phyloP scores from a whole-genome alignment of 164 flowering plant genomes.

The Malania oleifera region DNA sequence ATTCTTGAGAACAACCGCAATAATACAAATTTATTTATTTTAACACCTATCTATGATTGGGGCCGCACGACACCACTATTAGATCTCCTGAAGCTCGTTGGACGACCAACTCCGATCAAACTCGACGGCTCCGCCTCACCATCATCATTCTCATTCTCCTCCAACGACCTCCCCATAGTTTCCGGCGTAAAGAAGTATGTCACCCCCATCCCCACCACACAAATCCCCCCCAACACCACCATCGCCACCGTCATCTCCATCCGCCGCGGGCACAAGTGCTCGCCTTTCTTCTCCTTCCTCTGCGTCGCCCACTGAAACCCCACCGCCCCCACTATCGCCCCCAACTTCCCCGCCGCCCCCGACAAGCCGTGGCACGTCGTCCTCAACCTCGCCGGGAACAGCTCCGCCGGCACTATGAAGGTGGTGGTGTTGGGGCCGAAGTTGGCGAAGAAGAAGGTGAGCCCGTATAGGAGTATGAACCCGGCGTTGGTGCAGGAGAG shows the following conservation, averaged over 20 bases:
- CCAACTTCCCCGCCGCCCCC: conserved; percentile 56
- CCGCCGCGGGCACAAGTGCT: conserved; percentile 10
- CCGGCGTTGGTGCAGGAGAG: conserved; percentile 22
- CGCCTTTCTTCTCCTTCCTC: conserved; percentile 1
- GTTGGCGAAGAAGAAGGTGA: conserved; percentile 60
- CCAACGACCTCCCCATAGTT: conserved; percentile 59
- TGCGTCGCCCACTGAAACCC: conserved; percentile 54
- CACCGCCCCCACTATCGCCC: conserved; percentile 56
- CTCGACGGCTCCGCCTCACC: no score
- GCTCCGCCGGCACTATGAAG: conserved; percentile 66
- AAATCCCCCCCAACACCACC: conserved; percentile 36
- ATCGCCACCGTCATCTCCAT: conserved; percentile 30
- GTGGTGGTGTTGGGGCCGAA: conserved; percentile 72
- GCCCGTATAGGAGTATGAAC: conserved; percentile 43
- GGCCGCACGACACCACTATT: no score
- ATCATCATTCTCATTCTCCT: conserved; percentile 50
- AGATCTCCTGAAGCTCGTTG: no score
- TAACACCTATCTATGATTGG: no score
- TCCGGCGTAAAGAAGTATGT: conserved; percentile 48
- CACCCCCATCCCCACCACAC: conserved; percentile 33
- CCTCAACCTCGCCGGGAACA: conserved; percentile 66
- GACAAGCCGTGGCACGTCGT: conserved; percentile 68
- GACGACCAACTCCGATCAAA: no score
- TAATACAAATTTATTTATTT: no score
- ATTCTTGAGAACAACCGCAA: no score